Evolutionary conservation across 2,329 filamentous ascomycete genomes (phyloP), one percentile per base, ranked within the genome.

Genomic region (Penicillium sp.): DNA sequence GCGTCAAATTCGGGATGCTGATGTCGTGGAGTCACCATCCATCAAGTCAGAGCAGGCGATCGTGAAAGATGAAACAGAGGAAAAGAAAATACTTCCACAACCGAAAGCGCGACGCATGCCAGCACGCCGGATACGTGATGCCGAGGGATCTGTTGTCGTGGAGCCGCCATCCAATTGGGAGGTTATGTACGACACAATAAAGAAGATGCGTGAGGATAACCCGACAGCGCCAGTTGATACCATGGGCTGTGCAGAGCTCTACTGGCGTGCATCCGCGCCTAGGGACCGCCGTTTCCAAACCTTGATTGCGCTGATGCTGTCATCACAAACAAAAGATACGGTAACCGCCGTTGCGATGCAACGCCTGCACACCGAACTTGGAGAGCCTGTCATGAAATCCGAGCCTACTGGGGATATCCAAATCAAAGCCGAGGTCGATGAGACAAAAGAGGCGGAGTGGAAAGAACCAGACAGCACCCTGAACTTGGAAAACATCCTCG

Each of bases 241-340:
- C 0, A 97, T 98, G 93, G 95, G 95, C 11, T 99, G 95, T 75
- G 92, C 77, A 24, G 74, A 80, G 47, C 65, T 79, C 9, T 74
- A 76, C 61, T 79, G 75, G 75, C 72, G 70, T 7, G 68, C 68
- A 0, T 78, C 77, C 1, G 71, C 73, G 19, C 76, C 76, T 1
- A 73, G 79, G 54, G 84, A 88, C 69, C 86, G 87, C 71, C 84
- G 93, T 7, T 93, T 96, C 67, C 93, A 97, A 69, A 96, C 91
- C 3, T 84, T 97, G 29, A 82, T 96, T 39, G 86, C 92, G 14
- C 81, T 97, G 60, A 96, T 97, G 93, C 83, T 97, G 33, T 93
- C 89, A 35, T 91, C 88, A 49, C 93, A 97, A 78, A 97, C 93
- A 10, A 96, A 96, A 72, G 93, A 97, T 74, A 95, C 91, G 1